Conservation (phyloP, 1,284 basidiomycete genomes). For the Fomitiporia mediterranea region DNA sequence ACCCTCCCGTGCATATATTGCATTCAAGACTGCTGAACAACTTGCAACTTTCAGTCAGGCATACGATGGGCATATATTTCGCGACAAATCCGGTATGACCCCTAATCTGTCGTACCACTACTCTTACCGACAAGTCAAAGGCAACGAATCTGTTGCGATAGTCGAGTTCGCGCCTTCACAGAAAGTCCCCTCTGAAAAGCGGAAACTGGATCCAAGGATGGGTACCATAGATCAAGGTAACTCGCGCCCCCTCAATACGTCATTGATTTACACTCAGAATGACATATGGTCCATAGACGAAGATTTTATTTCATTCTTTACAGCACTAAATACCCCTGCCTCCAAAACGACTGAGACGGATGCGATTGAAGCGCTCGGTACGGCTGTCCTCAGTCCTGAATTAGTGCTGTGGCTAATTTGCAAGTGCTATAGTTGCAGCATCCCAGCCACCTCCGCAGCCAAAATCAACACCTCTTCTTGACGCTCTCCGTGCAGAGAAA, state of each 20-base stretch:
- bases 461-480: conserved; percentile 83
- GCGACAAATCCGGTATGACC: conserved; percentile 80
- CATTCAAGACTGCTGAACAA: conserved; percentile 73
- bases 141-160: conserved; percentile 81
- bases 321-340: conserved; percentile 48
- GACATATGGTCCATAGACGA: no score
- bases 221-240: conserved; percentile 77
- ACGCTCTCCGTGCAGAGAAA: conserved; percentile 81
- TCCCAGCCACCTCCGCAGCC: conserved; percentile 53
- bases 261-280: no score
- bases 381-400: conserved; percentile 25
- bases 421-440: conserved; percentile 46
- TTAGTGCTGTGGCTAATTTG: conserved; percentile 8
- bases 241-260: conserved; percentile 8
- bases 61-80: conserved; percentile 90
- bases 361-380: conserved; percentile 61
- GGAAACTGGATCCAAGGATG: conserved; percentile 64
- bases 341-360: conserved; percentile 49
- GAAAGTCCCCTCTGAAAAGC: conserved; percentile 72
- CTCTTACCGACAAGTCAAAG: conserved; percentile 36
- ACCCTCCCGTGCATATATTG: conserved; percentile 87
- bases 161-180: conserved; percentile 95
- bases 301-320: conserved; percentile 78
- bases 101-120: conserved; percentile 1
- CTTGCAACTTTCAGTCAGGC: conserved; percentile 76